Evolutionary conservation across 2,329 filamentous ascomycete species (phyloP).

Genomic region (Colletotrichum chrysophilum): DNA sequence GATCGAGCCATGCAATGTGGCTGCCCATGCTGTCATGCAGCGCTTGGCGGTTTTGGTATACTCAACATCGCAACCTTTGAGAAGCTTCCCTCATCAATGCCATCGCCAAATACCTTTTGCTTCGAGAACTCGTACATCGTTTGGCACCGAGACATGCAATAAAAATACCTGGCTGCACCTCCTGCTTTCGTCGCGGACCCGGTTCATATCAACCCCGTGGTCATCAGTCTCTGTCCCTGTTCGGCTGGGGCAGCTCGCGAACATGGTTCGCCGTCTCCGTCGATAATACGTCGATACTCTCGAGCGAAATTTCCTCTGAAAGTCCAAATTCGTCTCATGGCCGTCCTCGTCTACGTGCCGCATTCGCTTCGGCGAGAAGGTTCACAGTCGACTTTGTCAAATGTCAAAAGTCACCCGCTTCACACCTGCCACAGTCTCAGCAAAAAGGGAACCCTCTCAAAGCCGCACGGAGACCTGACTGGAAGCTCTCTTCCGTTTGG

Average conservation of each 20-base stretch:
- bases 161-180: background rate
- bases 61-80: background rate
- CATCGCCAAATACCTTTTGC: background rate
- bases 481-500: slow-evolving; percentile 15
- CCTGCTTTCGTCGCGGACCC: background rate
- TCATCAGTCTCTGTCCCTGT: background rate
- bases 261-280: background rate
- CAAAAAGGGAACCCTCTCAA: background rate
- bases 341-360: background rate
- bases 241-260: background rate
- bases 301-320: background rate
- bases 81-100: background rate
- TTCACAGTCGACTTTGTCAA: background rate
- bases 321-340: background rate
- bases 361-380: background rate
- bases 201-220: background rate
- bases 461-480: slow-evolving; percentile 10
- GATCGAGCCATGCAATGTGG: background rate
- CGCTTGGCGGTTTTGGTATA: background rate
- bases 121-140: background rate
- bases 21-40: background rate
- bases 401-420: slow-evolving; percentile 21
- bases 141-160: rapidly evolving
- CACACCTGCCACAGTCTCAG: background rate
- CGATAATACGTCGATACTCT: background rate